Percentiles rank a stretch among this genome's conserved stretches.
Conservation (phyloP, 2,329 filamentous ascomycete species). For the Beauveria australis region DNA sequence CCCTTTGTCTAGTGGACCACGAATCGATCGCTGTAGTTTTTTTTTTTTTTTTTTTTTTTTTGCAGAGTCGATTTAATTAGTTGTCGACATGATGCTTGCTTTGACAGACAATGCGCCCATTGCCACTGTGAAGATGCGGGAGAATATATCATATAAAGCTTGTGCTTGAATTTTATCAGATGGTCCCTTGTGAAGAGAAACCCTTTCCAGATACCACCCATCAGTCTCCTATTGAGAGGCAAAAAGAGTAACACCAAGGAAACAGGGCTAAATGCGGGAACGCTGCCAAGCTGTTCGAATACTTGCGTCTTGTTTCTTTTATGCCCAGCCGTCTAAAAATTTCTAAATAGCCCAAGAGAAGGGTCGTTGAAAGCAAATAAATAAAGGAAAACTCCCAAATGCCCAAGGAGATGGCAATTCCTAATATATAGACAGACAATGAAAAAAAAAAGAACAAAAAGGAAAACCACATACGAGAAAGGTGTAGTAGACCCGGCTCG, state of each 20-base stretch:
- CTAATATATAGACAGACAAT: background rate
- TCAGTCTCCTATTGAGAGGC: background rate
- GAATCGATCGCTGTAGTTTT: background rate
- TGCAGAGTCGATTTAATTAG: no score
- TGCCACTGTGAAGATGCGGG: no score
- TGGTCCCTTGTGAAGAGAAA: background rate
- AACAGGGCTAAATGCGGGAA: background rate
- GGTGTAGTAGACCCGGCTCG: background rate
- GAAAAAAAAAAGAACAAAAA: no score
- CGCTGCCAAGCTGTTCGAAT: background rate
- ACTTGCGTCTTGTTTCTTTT: background rate
- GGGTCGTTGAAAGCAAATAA: background rate
- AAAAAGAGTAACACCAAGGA: background rate
- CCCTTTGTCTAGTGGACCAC: background rate
- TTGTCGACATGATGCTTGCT: no score
- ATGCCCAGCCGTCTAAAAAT: constrained; percentile 6
- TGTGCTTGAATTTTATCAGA: background rate
- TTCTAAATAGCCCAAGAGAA: background rate
- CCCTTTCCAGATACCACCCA: background rate
- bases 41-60: no score
- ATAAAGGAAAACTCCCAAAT: background rate
- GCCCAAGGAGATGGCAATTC: background rate
- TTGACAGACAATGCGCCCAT: no score
- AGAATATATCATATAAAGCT: no score
- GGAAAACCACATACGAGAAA: background rate